phyloP scores from a whole-genome alignment of 495 filamentous ascomycete species.

The Neurospora pannonica region DNA sequence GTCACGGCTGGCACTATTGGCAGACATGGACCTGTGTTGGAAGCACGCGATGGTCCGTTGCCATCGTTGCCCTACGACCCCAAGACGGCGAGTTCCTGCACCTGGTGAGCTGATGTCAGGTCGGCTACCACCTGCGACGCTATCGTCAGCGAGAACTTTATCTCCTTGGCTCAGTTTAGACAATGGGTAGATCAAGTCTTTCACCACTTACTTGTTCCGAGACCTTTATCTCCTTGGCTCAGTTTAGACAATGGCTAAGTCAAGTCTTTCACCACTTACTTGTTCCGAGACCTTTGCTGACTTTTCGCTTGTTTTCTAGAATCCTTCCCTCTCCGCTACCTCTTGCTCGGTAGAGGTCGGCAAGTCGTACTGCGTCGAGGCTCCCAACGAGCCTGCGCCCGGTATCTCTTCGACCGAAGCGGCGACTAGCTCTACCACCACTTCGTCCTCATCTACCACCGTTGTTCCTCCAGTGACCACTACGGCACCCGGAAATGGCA shows the following conservation, averaged over 20 bases:
- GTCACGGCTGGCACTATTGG: too few species aligned
- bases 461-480: background rate
- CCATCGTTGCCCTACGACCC: too few species aligned
- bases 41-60: too few species aligned
- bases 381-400: background rate
- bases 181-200: background rate
- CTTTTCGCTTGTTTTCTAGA: background rate
- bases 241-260: background rate
- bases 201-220: background rate
- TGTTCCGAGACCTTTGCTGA: too few species aligned
- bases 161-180: background rate
- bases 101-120: too few species aligned
- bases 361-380: slow-evolving; percentile 8
- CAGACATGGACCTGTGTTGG: too few species aligned
- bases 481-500: slow-evolving; percentile 2
- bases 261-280: background rate
- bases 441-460: background rate
- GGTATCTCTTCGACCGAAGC: background rate
- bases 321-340: slow-evolving; percentile 1
- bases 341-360: background rate
- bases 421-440: background rate
- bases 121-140: background rate
- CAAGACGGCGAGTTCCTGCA: too few species aligned
- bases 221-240: background rate
- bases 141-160: background rate